Base-by-base conservation (phyloP, 2,329 filamentous ascomycete species). In the Colletotrichum aenigma region DNA sequence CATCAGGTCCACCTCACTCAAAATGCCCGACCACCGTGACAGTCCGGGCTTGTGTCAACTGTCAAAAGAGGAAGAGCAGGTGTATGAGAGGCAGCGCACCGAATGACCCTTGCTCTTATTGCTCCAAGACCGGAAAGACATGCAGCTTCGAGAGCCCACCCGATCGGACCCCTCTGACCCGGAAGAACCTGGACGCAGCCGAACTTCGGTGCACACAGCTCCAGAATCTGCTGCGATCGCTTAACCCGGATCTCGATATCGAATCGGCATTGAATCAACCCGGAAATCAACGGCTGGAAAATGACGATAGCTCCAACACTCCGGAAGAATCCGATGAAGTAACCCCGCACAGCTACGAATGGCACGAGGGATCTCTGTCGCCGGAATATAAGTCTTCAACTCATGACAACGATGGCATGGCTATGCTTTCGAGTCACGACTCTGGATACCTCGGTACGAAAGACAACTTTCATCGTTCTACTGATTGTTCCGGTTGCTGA, bases 131-230 rank as follows among this genome's bases (percentile, higher is more conserved):
- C 12, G 80, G 81, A 26, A 84, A 83, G 64, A 77, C 77, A 6
- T 85, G 83, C 68, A 80, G 79, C 48, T 84, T 84, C 61, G 80
- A 81, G 52, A 79, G 79, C n/a, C 82, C 81, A 9, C 81, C 82
- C 3, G 77, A 79, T n/a, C 79, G 83, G n/a, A 84, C 83, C 30
- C 79, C 83, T 13, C 72, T 85, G 65, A 85, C 82, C 6, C 77
- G 83, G n/a, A 81, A 81, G 70, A 85, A 85, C 68, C 79, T 85
- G 6, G 82, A 84, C 70, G 79, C 79, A 16, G 81, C 80, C 4
- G 81, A 85, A 74, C 77, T 78, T 28, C 79, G 79, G 34, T 81
- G 81, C 61, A 67, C 75, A 24, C 79, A 81, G 56, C 78, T 84
- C 21, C 77, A 82, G 69, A 73, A 68, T 5, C 77, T 84, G 30